phyloP scores from a whole-genome alignment of 2,329 filamentous ascomycete genomes.

The Aspergillus brunneoviolaceus region DNA sequence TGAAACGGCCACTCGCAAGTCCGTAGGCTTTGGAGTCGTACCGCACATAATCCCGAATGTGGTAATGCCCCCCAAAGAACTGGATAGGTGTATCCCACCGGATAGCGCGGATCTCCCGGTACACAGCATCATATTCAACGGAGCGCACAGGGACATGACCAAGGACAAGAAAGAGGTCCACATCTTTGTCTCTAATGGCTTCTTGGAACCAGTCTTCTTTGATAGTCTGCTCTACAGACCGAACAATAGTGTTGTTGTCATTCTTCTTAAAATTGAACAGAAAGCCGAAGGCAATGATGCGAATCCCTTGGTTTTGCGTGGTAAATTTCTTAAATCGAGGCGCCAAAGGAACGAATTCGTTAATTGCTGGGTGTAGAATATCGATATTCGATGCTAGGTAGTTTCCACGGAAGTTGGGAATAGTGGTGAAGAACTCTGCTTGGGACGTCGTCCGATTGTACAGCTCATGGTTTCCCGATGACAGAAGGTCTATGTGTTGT shows the following conservation, averaged over 20 bases:
- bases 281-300: constrained; percentile 87
- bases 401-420: constrained; percentile 75
- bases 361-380: constrained; percentile 71
- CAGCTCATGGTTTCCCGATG: constrained; percentile 90
- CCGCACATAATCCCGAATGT: constrained; percentile 78
- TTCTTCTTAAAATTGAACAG: constrained; percentile 91
- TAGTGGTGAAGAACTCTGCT: constrained; percentile 74
- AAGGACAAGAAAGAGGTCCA: constrained; percentile 82
- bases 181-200: constrained; percentile 72
- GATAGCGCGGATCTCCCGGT: constrained; percentile 70
- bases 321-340: constrained; percentile 84
- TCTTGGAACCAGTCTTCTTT: constrained; percentile 86
- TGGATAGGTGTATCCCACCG: constrained; percentile 83
- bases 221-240: constrained; percentile 75
- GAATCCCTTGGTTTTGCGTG: constrained; percentile 83
- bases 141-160: constrained; percentile 84
- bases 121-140: constrained; percentile 74
- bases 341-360: constrained; percentile 71
- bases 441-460: constrained; percentile 78
- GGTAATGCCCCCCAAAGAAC: constrained; percentile 87
- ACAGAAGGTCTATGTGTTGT: constrained; percentile 80
- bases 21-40: constrained; percentile 78
- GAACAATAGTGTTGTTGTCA: constrained; percentile 84
- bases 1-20: constrained; percentile 83
- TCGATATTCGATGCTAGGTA: constrained; percentile 94